Percentiles rank a stretch among this genome's conserved stretches.
phyloP scores from a whole-genome alignment of 2,329 filamentous ascomycete genomes.

The Tolypocladium sp. region DNA sequence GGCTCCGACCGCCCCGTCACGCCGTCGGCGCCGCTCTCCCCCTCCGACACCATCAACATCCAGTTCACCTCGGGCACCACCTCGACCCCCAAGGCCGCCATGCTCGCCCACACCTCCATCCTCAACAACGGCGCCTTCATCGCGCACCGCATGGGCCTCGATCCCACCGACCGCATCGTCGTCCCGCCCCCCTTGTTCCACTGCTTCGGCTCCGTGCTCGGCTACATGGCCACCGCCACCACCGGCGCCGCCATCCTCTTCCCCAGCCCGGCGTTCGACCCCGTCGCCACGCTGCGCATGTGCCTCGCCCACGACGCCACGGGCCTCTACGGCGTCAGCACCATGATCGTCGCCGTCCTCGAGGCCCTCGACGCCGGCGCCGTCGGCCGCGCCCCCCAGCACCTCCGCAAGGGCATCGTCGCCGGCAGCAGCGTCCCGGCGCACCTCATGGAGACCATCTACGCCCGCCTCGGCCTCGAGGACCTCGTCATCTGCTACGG shows the following conservation, averaged over 20 bases:
- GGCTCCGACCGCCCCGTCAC: slow-evolving; percentile 22
- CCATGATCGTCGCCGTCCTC: slow-evolving; percentile 87
- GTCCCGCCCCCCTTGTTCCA: slow-evolving; percentile 81
- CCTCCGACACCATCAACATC: slow-evolving; percentile 77
- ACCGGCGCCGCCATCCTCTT: slow-evolving; percentile 73
- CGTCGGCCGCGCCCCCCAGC: slow-evolving; percentile 12
- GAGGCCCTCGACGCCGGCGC: slow-evolving; percentile 54
- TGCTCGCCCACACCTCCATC: slow-evolving; percentile 75
- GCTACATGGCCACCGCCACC: slow-evolving; percentile 93
- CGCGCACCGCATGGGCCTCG: slow-evolving; percentile 75
- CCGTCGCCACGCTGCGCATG: slow-evolving; percentile 57
- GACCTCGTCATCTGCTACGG: slow-evolving; percentile 93
- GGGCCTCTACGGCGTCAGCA: slow-evolving; percentile 78
- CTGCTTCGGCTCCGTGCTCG: slow-evolving; percentile 85
- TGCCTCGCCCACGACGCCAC: slow-evolving; percentile 44
- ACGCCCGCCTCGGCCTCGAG: slow-evolving; percentile 63
- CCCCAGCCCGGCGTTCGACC: slow-evolving; percentile 79
- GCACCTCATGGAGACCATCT: slow-evolving; percentile 68
- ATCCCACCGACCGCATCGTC: slow-evolving; percentile 63
- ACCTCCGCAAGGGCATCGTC: slow-evolving; percentile 79
- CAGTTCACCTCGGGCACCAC: slow-evolving; percentile 98
- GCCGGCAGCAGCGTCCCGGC: slow-evolving; percentile 80
- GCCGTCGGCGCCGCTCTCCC: slow-evolving; percentile 38
- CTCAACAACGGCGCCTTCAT: slow-evolving; percentile 88
- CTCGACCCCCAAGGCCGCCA: slow-evolving; percentile 81